These are phyloP conservation scores for Kluyveromyces sp. DNA, from an alignment of 1,139 yeast species.

Conservation along the genomic window DNA sequence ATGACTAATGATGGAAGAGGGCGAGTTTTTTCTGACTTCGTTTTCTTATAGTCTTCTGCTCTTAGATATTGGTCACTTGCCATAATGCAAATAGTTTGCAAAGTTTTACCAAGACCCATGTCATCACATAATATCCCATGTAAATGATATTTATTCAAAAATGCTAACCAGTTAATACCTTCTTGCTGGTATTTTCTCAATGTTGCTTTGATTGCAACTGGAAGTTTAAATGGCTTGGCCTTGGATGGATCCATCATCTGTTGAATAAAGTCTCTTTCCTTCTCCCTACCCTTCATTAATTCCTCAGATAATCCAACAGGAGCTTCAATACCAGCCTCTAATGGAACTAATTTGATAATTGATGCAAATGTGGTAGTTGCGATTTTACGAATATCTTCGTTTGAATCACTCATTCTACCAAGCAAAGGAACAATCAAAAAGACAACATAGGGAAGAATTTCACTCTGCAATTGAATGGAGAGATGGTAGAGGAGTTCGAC, in stretches of 20 bases:
- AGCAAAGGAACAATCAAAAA: constrained; percentile 91
- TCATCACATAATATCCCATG: constrained; percentile 98
- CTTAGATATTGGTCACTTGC: constrained; percentile 92
- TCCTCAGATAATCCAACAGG: constrained; percentile 88
- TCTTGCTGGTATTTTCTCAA: constrained; percentile 94
- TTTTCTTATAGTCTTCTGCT: constrained; percentile 54
- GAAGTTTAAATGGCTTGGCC: constrained; percentile 78
- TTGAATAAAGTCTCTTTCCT: constrained; percentile 88
- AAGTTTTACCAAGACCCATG: constrained; percentile 97
- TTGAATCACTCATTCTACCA: constrained; percentile 97
- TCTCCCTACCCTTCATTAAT: constrained; percentile 78
- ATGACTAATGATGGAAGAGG: constrained; percentile 77
- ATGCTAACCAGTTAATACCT: constrained; percentile 97
- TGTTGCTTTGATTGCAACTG: constrained; percentile 88
- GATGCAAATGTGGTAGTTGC: constrained; percentile 97
- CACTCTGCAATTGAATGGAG: constrained; percentile 78
- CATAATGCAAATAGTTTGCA: constrained; percentile 94
- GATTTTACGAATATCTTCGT: constrained; percentile 76
- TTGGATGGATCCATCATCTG: constrained; percentile 99
- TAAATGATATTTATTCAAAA: constrained; percentile 85
- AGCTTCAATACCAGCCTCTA: constrained; percentile 96
- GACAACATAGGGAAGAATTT: constrained; percentile 87
- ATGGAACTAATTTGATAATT: constrained; percentile 87
- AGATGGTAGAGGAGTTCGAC: constrained; percentile 86
- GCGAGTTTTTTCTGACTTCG: constrained; percentile 60